Percentiles rank a stretch among this genome's conserved stretches.
Conservation (phyloP, 495 filamentous ascomycete genomes). For the Xylaria castorea region DNA sequence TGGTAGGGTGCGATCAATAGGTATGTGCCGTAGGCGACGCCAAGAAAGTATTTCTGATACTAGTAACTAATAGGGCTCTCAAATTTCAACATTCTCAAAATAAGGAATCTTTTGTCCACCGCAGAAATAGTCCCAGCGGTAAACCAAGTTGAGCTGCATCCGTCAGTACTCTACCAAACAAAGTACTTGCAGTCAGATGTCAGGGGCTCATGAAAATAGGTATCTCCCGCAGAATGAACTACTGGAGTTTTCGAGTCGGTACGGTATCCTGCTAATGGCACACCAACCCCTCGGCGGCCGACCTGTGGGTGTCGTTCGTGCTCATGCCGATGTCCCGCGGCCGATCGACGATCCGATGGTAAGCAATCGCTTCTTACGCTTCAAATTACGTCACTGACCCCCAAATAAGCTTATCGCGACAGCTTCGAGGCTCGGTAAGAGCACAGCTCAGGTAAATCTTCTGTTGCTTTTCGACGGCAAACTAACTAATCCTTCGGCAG, state of each 20-base stretch:
- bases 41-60: conserved; percentile 12
- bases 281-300: conserved; percentile 62
- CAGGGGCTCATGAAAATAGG: conserved; percentile 27
- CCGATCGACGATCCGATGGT: conserved; percentile 41
- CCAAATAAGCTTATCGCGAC: conserved; percentile 35
- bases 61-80: conserved; percentile 38
- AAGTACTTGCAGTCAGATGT: conserved; percentile 14
- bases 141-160: conserved; percentile 53
- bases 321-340: conserved; percentile 37
- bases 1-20: conserved; percentile 45
- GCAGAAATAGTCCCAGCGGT: conserved; percentile 42
- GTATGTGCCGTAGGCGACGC: conserved; percentile 25
- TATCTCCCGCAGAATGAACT: conserved; percentile 56
- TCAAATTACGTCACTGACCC: conserved; percentile 20
- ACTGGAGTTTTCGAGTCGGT: conserved; percentile 56
- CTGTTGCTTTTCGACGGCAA: conserved; percentile 9
- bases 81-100: conserved; percentile 49
- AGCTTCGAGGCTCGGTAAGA: conserved; percentile 33
- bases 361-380: conserved; percentile 17
- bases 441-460: conserved; percentile 39
- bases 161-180: conserved; percentile 35
- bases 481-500: conserved; percentile 26
- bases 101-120: conserved; percentile 39
- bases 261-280: conserved; percentile 70
- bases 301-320: conserved; percentile 46